These are phyloP conservation scores for Mortierella sp. DNA, from an alignment of 371 early-diverging fungal species.

Conservation along the genomic window DNA sequence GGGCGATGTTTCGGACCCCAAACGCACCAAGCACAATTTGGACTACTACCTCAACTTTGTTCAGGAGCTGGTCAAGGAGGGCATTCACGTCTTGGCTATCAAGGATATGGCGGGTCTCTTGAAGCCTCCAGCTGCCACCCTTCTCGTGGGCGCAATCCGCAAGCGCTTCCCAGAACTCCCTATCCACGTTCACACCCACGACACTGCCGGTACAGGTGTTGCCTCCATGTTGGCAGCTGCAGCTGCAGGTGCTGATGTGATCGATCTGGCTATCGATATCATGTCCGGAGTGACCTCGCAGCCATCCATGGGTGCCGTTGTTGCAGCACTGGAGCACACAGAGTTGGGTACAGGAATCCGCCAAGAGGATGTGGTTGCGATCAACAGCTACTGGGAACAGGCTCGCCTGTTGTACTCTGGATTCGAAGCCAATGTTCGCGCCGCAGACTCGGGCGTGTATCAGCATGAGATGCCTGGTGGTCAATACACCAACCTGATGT, in stretches of 20 bases:
- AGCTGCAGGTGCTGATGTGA: conserved; percentile 94
- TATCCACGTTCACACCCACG: conserved; percentile 96
- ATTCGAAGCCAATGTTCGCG: conserved; percentile 91
- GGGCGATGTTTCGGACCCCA: conserved; percentile 90
- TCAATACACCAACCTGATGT: conserved; percentile 96
- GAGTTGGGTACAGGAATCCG: conserved; percentile 84
- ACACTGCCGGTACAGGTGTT: conserved; percentile 96
- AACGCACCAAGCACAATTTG: conserved; percentile 80
- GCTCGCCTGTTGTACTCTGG: conserved; percentile 91
- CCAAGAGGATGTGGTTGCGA: conserved; percentile 75
- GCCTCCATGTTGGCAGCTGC: conserved; percentile 93
- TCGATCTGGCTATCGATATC: conserved; percentile 92
- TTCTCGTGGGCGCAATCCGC: conserved; percentile 86
- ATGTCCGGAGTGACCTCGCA: conserved; percentile 97
- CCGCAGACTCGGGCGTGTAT: conserved; percentile 91
- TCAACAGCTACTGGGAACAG: conserved; percentile 97
- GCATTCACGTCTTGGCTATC: conserved; percentile 93
- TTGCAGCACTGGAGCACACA: conserved; percentile 83
- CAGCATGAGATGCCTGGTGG: conserved; percentile 97
- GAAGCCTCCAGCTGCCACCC: conserved; percentile 88
- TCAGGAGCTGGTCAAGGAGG: conserved; percentile 88
- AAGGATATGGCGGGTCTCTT: conserved; percentile 98
- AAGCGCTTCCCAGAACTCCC: conserved; percentile 89
- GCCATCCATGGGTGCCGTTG: conserved; percentile 95
- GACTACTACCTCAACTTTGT: conserved; percentile 93